phyloP scores from a whole-genome alignment of 169 alveolate species.

The Eimeria tenella region DNA sequence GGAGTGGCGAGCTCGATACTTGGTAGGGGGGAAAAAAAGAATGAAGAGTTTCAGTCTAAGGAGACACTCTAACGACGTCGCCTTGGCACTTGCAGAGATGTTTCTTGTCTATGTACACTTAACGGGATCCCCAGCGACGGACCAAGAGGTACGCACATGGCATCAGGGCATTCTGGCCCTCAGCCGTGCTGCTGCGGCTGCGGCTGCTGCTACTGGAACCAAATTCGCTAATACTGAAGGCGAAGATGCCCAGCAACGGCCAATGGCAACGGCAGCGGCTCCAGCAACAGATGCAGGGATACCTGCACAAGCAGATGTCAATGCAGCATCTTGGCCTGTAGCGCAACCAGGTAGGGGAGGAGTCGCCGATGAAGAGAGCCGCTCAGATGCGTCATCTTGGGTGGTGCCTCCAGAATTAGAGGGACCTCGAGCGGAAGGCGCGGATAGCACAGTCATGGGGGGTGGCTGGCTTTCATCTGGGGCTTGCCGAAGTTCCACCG shows the following conservation, averaged over 20 bases:
- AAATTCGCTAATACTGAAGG: neutral
- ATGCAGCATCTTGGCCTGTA: neutral
- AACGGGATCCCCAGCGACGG: slow-evolving; percentile 2
- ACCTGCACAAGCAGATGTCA: neutral
- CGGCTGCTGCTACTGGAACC: neutral
- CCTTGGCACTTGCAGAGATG: slow-evolving; percentile 66
- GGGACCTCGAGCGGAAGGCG: neutral
- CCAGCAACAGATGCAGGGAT: neutral
- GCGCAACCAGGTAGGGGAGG: neutral
- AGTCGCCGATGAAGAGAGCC: neutral
- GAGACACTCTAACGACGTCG: slow-evolving; percentile 22
- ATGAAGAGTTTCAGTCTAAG: slow-evolving; percentile 23
- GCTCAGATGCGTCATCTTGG: neutral
- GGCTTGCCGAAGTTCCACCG: neutral
- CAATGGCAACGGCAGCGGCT: neutral
- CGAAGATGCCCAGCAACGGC: neutral
- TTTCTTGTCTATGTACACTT: slow-evolving; percentile 12
- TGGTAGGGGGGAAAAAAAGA: slow-evolving; percentile 38
- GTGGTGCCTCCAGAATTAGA: neutral
- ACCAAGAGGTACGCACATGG: slow-evolving; percentile 35
- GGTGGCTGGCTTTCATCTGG: neutral
- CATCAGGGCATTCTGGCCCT: slow-evolving; percentile 17
- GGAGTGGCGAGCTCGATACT: slow-evolving; percentile 70
- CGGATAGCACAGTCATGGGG: neutral
- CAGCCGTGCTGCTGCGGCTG: neutral